Evolutionary conservation across 2,329 filamentous ascomycete species (phyloP).

Genomic region (Aspergillus sp.): DNA sequence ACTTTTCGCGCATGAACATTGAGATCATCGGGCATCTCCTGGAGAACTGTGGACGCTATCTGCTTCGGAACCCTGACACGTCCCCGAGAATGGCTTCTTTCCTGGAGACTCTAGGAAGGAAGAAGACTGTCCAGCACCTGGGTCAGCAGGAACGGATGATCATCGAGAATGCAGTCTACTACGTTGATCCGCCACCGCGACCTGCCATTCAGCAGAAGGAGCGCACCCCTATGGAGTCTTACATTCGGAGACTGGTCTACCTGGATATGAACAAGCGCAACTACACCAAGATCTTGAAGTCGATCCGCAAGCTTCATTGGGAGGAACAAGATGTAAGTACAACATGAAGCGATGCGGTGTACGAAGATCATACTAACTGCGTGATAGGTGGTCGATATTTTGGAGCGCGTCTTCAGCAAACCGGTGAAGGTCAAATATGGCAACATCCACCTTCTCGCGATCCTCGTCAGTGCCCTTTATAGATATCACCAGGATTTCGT

Average conservation of each 20-base stretch:
- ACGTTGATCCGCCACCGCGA: conserved; percentile 91
- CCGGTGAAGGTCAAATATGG: conserved; percentile 97
- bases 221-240: conserved; percentile 87
- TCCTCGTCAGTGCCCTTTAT: conserved; percentile 83
- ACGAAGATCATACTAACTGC: not conserved
- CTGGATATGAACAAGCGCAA: conserved; percentile 92
- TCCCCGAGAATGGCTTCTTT: conserved; percentile 92
- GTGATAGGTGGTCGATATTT: conserved; percentile 66
- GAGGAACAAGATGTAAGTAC: conserved; percentile 77
- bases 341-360: no score
- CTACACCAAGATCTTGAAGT: conserved; percentile 89
- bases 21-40: conserved; percentile 96
- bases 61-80: conserved; percentile 89
- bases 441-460: conserved; percentile 90
- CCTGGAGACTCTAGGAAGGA: conserved; percentile 89
- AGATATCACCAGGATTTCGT: conserved; percentile 91
- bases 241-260: conserved; percentile 90
- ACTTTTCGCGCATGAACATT: conserved; percentile 98
- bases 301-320: conserved; percentile 95
- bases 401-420: conserved; percentile 92
- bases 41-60: conserved; percentile 93
- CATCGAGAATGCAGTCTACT: conserved; percentile 97
- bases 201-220: conserved; percentile 97
- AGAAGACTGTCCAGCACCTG: conserved; percentile 93
- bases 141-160: conserved; percentile 97